Base-by-base conservation (phyloP, 768 basidiomycete genomes). In the Pholiota molesta region DNA sequence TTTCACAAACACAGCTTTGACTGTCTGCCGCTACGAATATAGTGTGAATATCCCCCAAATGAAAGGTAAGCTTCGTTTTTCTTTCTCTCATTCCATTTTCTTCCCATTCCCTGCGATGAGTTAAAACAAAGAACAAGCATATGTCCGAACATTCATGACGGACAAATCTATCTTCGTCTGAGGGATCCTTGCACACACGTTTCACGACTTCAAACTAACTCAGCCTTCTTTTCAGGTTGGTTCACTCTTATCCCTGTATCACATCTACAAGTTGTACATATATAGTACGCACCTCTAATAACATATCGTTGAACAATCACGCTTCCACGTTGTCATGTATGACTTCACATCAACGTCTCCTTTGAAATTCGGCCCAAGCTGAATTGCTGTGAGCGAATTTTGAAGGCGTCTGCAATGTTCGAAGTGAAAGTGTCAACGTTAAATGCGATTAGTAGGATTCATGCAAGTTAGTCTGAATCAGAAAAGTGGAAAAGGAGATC, bases 131-230 rank as follows among this genome's bases (percentile, higher is more conserved):
- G 60, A 65, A 70, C 69, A 70, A 70, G 69, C 69, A 70, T 70
- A 70, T 70, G 69, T 68, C 69, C 69, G 69, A 70, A 52, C 44
- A 21, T 68, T 57, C 49, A 65, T 70, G 69, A 68, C 47, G 69
- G 69, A 70, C 61, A 65, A 52, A 62, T 28, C 62, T 59, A 64
- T 68, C 59, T 60, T 63, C 45, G 65, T 70, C 69, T 70, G 69
- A 70, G 67, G 66, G 62, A 54, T 52, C 52, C 49, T 52, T 53
- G 31, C 31, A 31, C 6, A 44, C 19, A 9, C 42, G 5, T 44
- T 44, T 44, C 42, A n/a, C 42, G n/a, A 44, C 42, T 19, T 19
- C 3, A 17, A n/a, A 44, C 42, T 44, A 21, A 44, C 42, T 42
- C 9, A 37, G 3, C 1, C 26, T 26, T 37, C 35, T 37, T 37